A percentile compares a stretch with the other conserved stretches of the same genome.
Conservation (phyloP, 2,329 filamentous ascomycete species). For the Ophiocordyceps camponoti-saundersi region DNA sequence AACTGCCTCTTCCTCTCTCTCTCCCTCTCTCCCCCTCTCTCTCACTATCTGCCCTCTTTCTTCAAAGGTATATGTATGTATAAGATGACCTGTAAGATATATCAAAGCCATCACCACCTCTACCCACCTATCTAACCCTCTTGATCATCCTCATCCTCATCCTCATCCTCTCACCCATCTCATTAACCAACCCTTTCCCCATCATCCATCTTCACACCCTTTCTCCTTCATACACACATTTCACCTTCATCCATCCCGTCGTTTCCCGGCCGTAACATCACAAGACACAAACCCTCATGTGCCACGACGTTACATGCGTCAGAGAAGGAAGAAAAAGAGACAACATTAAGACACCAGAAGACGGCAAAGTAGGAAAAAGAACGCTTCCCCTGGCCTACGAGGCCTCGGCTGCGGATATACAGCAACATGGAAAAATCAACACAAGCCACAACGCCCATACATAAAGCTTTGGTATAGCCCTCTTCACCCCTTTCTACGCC, state of each 20-base stretch:
- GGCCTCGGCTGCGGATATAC: too few relatives aligned
- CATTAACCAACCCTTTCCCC: background rate
- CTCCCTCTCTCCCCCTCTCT: too few relatives aligned
- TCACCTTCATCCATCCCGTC: background rate
- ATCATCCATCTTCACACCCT: background rate
- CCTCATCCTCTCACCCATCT: background rate
- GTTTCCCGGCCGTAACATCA: background rate
- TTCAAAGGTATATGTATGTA: background rate
- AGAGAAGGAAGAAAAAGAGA: too few relatives aligned
- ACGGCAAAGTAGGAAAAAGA: too few relatives aligned
- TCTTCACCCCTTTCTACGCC: constrained; percentile 4
- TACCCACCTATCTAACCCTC: too few relatives aligned
- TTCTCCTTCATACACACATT: background rate
- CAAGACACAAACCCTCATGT: background rate
- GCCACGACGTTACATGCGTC: background rate
- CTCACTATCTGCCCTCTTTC: too few relatives aligned
- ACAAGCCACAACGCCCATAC: too few relatives aligned
- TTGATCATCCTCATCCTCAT: background rate
- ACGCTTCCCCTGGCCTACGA: too few relatives aligned
- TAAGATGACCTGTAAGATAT: background rate
- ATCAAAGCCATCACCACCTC: background rate
- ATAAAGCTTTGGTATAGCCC: too few relatives aligned
- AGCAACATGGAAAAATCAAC: background rate
- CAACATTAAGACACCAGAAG: too few relatives aligned
- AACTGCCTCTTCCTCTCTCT: too few relatives aligned